Base-by-base conservation (phyloP, 2,329 filamentous ascomycete species). In the Stylonectria norvegica region DNA sequence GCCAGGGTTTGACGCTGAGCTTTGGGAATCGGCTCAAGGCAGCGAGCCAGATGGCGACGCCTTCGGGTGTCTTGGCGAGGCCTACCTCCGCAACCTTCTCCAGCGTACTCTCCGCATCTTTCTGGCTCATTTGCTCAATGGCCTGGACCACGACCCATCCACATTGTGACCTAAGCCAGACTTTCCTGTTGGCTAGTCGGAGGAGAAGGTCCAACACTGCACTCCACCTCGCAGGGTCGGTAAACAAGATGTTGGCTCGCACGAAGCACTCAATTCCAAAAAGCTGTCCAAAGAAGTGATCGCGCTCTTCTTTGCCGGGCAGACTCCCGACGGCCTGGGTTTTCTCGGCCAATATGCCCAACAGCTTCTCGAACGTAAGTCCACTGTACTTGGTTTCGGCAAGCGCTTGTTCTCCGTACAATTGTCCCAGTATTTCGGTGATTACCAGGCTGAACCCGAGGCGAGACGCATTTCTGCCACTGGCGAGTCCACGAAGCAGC, bases 231-330 rank as follows among this genome's bases (percentile, higher is more conserved):
- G 76, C 69, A 14, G 72, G 65, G 22, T 79, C 70, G 4, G 70
- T 63, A 52, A 90, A 84, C 10, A 94, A 68, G 28, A 89, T 76
- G 4, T 78, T 78, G 10, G 90, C 88, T 61, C 89, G 82, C 31
- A 96, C 80, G 46, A 97, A 83, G 43, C 87, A 87, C 62, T 95
- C 86, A 30, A 90, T 76, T 3, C 89, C 91, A 57, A 96, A 96
- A 1, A 96, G 69, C 52, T 87, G 81, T 5, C 93, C 93, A 49
- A 95, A 86, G 50, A 82, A 78, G 60, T 89, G 82, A 59, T 97
- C 89, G 54, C 88, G 78, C 65, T 89, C 85, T 68, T 97, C 90
- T 71, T 95, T 76, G 23, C 74, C 73, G 1, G 72, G 70, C 16
- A 76, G 60, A 51, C 74, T 79, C 20, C 75, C 76, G 7, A 70